Conservation (phyloP, 257 asterid species). For the Solanum dulcamara region DNA sequence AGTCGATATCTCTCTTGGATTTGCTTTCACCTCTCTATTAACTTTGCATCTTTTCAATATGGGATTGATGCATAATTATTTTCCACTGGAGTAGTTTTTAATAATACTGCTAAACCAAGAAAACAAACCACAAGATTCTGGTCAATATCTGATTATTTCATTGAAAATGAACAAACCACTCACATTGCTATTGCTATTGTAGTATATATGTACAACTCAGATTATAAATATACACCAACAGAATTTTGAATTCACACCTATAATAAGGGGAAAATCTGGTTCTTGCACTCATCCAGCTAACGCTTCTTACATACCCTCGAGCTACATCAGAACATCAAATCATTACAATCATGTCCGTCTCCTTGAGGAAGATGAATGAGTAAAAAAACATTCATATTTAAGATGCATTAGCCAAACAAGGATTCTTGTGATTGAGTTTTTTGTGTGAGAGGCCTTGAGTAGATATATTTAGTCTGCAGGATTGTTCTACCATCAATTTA, state of each 20-base stretch:
- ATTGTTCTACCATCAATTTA: conserved; percentile 20
- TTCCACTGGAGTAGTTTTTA: neutral
- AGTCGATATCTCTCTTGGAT: too few species aligned
- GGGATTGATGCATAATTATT: neutral
- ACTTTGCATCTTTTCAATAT: neutral
- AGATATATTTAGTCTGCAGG: conserved; percentile 15
- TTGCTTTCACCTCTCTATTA: neutral
- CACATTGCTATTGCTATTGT: neutral
- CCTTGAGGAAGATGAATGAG: neutral
- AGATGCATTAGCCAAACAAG: conserved; percentile 4
- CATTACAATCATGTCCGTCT: neutral
- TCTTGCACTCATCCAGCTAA: neutral
- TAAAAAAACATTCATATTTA: neutral
- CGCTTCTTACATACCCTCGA: neutral
- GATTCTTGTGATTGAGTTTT: neutral
- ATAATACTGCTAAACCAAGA: neutral
- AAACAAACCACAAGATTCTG: neutral
- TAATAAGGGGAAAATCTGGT: neutral
- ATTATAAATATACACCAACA: neutral
- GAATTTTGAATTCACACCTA: neutral
- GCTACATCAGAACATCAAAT: neutral
- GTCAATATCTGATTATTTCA: neutral
- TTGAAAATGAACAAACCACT: neutral
- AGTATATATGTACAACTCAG: neutral
- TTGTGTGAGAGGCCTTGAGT: neutral